Evolutionary conservation across 257 asterid species (phyloP).

Genomic region (Jasminum sambac): DNA sequence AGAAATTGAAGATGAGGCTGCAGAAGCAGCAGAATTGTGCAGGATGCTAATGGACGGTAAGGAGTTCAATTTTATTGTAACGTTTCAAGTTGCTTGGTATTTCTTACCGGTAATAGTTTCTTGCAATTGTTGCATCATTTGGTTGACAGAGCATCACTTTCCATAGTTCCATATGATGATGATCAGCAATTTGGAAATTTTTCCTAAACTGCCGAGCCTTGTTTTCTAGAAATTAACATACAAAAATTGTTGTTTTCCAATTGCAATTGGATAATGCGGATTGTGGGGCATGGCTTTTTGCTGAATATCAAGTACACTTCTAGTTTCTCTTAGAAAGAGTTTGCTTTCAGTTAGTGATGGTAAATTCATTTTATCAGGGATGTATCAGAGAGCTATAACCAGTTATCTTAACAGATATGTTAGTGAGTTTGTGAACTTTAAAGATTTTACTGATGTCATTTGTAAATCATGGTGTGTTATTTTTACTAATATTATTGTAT

Average conservation of each 20-base stretch:
- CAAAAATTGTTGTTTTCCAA: background rate
- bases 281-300: background rate
- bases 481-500: background rate
- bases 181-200: background rate
- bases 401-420: background rate
- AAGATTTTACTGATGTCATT: background rate
- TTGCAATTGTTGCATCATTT: background rate
- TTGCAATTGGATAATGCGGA: background rate
- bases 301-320: background rate
- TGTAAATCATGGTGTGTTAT: background rate
- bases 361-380: background rate
- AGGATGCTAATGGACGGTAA: constrained; percentile 98
- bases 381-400: background rate
- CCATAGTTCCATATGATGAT: background rate
- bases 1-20: constrained; percentile 94
- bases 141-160: background rate
- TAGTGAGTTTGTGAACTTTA: background rate
- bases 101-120: background rate
- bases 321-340: no score
- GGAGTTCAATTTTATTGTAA: constrained; percentile 2
- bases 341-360: background rate
- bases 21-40: constrained; percentile 96
- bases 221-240: background rate
- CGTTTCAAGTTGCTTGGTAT: constrained; percentile 17
- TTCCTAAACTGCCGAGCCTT: background rate